Conservation (phyloP, 2,329 filamentous ascomycete genomes). For the Zopfia rhizophila region DNA sequence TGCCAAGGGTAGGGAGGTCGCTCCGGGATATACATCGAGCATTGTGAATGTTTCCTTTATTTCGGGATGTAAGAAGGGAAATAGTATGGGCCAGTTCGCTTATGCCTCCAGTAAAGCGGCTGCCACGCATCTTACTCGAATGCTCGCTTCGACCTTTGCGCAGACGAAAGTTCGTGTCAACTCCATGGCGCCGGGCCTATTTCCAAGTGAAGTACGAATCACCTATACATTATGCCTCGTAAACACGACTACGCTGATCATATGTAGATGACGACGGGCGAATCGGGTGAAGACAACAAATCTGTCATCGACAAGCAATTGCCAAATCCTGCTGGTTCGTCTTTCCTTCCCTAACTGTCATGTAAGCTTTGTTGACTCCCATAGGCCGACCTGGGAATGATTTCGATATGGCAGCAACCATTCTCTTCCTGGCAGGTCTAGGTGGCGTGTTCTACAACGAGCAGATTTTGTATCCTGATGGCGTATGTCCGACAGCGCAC, state of each 20-base stretch:
- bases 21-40: constrained; percentile 60
- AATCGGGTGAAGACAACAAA: constrained; percentile 60
- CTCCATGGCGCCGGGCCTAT: constrained; percentile 57
- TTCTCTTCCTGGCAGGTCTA: constrained; percentile 62
- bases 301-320: constrained; percentile 53
- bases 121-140: constrained; percentile 57
- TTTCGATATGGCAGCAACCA: constrained; percentile 62
- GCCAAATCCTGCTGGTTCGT: constrained; percentile 55
- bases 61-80: constrained; percentile 62
- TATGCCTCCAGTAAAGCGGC: constrained; percentile 64
- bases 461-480: constrained; percentile 64
- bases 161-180: constrained; percentile 57
- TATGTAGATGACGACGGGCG: constrained; percentile 62
- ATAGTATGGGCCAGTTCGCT: constrained; percentile 62
- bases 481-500: constrained; percentile 33
- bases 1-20: constrained; percentile 58
- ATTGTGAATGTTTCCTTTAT: constrained; percentile 67
- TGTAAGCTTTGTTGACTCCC: not conserved
- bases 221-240: not conserved
- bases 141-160: constrained; percentile 58
- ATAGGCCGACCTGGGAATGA: constrained; percentile 54
- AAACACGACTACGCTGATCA: constrained; percentile 27
- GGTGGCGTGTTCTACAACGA: constrained; percentile 65
- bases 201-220: constrained; percentile 48
- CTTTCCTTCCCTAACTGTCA: constrained; percentile 5